Evolutionary conservation across 164 flowering plant genomes (phyloP), one percentile per base, ranked within the genome.

Genomic region (Aristolochia contorta): DNA sequence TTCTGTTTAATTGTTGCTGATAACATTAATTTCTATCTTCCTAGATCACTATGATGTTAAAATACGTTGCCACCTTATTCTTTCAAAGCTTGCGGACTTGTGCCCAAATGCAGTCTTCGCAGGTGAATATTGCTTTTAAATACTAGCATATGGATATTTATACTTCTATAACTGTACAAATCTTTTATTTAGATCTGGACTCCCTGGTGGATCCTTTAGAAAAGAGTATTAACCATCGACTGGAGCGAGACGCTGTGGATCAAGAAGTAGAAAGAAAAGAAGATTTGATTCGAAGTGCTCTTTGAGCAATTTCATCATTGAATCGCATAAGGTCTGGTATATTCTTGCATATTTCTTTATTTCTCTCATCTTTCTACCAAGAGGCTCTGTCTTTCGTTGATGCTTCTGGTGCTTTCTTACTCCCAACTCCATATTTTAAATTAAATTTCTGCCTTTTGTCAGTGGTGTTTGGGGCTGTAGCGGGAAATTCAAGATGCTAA

Each of bases 201-300:
- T 94, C 99, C 1, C 72, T 94, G 84, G 95, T 89, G 77, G 97
- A 87, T 57, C 99, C 99, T 74, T 91, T 94, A 47, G 90, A 83
- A 62, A 94, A 91, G 67, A 94, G 97, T 1, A 79, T 94, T 33
- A 83, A 78, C 71, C 84, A 82, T 67, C 91, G 82, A 79, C 96
- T 93, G 51, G 91, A 94, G 85, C 90, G 70, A 70, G 96, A 94
- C 82, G 97, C 99, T 67, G 99, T 94, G 32, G 91, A 94, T 78
- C 99, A 94, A 75, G 99, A 94, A 74, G 93, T 91, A 46, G 99
- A 94, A 70, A 93, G 99, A 21, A 94, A 94, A 75, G 97, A 94
- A 71, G 99, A 94, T 79, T 89, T 94, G 99, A 91, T 94, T 48
- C 76, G 97, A 64, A 94, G 97, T 81, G 96, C 99, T 60, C 91